These are phyloP conservation scores for Pittosporum tobira DNA, from an alignment of 129 eudicot species.

Conservation along the genomic window DNA sequence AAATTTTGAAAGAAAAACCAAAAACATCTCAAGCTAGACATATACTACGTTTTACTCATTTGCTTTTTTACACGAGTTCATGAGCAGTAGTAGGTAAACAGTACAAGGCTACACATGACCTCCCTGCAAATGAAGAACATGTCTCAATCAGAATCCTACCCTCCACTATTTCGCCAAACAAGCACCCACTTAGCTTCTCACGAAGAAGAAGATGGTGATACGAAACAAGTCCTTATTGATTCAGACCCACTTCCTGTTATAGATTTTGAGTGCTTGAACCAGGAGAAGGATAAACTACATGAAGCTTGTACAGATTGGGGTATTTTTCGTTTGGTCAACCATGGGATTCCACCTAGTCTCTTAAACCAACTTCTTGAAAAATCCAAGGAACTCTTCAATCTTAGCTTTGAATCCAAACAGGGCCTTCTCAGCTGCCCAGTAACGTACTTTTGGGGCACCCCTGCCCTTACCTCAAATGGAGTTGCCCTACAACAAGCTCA, in stretches of 20 bases:
- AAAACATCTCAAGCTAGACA: not conserved
- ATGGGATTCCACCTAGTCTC: slow-evolving; percentile 49
- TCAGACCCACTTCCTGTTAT: slow-evolving; percentile 35
- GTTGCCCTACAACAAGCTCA: slow-evolving; percentile 20
- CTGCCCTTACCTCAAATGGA: slow-evolving; percentile 55
- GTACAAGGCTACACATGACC: slow-evolving; percentile 1
- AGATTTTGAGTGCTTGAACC: slow-evolving; percentile 28
- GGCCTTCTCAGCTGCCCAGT: slow-evolving; percentile 27
- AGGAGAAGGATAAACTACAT: slow-evolving; percentile 9
- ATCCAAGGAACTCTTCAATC: slow-evolving; percentile 25
- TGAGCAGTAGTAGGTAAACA: not conserved
- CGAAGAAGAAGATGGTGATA: slow-evolving; percentile 7
- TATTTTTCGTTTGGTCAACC: slow-evolving; percentile 69
- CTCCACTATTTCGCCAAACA: slow-evolving; percentile 31
- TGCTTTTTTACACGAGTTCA: too few species aligned
- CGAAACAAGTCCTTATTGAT: not conserved
- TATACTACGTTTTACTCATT: too few species aligned
- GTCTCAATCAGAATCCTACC: slow-evolving; percentile 30
- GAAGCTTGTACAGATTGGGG: slow-evolving; percentile 73
- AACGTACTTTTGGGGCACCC: slow-evolving; percentile 75
- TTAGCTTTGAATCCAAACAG: slow-evolving; percentile 45
- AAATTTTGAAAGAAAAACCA: too few species aligned
- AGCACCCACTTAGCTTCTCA: not conserved
- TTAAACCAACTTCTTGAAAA: slow-evolving; percentile 33
- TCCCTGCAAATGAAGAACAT: slow-evolving; percentile 8